phyloP scores from a whole-genome alignment of 495 filamentous ascomycete genomes.

The Lasiosphaeria ovina region DNA sequence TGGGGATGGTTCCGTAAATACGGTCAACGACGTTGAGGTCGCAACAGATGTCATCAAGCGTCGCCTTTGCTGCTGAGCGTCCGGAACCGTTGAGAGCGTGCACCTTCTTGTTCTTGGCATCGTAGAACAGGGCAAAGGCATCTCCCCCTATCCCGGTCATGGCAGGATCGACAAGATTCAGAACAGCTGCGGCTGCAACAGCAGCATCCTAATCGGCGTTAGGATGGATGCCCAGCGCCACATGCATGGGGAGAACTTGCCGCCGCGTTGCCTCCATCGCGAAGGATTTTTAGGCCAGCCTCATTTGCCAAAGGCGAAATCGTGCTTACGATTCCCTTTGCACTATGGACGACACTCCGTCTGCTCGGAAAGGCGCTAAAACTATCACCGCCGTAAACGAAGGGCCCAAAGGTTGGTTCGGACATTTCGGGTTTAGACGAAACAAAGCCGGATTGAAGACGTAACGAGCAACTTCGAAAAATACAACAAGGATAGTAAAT shows the following conservation, averaged over 20 bases:
- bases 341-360: conserved; percentile 77
- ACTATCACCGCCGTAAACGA: conserved; percentile 49
- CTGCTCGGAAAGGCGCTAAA: conserved; percentile 66
- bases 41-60: conserved; percentile 58
- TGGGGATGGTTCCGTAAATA: conserved; percentile 54
- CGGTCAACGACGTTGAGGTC: conserved; percentile 60
- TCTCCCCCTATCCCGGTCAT: conserved; percentile 85
- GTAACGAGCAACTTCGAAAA: neutral
- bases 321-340: conserved; percentile 75
- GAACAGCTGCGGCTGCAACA: conserved; percentile 53
- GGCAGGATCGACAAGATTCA: conserved; percentile 79
- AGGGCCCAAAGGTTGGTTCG: conserved; percentile 19
- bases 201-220: conserved; percentile 19
- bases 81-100: conserved; percentile 78
- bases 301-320: conserved; percentile 77
- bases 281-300: conserved; percentile 69
- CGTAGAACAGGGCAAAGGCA: conserved; percentile 81
- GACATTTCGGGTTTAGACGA: neutral
- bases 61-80: conserved; percentile 57
- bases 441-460: neutral
- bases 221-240: conserved; percentile 1
- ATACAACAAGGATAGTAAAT: neutral
- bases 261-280: conserved; percentile 77
- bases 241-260: conserved; percentile 42
- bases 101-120: conserved; percentile 67